Evolutionary conservation across 2,329 filamentous ascomycete species (phyloP).

Genomic region (Penicillium sp.): DNA sequence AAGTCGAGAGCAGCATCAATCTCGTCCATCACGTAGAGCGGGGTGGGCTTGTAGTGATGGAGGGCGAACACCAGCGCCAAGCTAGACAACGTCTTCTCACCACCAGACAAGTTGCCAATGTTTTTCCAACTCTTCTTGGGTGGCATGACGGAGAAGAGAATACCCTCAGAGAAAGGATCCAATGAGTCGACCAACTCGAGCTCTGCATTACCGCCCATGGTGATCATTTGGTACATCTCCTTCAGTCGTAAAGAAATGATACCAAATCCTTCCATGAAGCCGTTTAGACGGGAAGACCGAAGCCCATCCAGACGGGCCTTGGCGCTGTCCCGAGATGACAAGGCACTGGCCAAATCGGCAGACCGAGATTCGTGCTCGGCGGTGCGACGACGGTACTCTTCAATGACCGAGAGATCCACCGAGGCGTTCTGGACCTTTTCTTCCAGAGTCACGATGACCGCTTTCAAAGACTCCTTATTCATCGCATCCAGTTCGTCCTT

Average conservation of each 20-base stretch:
- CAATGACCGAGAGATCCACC: slow-evolving; percentile 81
- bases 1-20: slow-evolving; percentile 98
- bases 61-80: slow-evolving; percentile 94
- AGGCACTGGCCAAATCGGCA: slow-evolving; percentile 73
- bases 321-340: slow-evolving; percentile 71
- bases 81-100: slow-evolving; percentile 92
- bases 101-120: slow-evolving; percentile 89
- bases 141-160: slow-evolving; percentile 96
- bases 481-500: slow-evolving; percentile 61
- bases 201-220: slow-evolving; percentile 97
- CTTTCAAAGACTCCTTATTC: slow-evolving; percentile 58
- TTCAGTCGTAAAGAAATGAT: slow-evolving; percentile 90
- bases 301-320: slow-evolving; percentile 93
- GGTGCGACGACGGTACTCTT: slow-evolving; percentile 79
- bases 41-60: slow-evolving; percentile 96
- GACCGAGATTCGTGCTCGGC: slow-evolving; percentile 75
- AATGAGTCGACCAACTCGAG: slow-evolving; percentile 93
- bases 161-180: slow-evolving; percentile 95
- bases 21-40: slow-evolving; percentile 98
- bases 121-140: slow-evolving; percentile 99
- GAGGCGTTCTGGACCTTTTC: slow-evolving; percentile 76
- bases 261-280: slow-evolving; percentile 97
- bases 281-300: slow-evolving; percentile 79
- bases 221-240: slow-evolving; percentile 99
- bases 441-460: slow-evolving; percentile 60